These are phyloP conservation scores for Oryza meridionalis DNA, from an alignment of 176 grass and related monocot genomes.

Conservation along the genomic window DNA sequence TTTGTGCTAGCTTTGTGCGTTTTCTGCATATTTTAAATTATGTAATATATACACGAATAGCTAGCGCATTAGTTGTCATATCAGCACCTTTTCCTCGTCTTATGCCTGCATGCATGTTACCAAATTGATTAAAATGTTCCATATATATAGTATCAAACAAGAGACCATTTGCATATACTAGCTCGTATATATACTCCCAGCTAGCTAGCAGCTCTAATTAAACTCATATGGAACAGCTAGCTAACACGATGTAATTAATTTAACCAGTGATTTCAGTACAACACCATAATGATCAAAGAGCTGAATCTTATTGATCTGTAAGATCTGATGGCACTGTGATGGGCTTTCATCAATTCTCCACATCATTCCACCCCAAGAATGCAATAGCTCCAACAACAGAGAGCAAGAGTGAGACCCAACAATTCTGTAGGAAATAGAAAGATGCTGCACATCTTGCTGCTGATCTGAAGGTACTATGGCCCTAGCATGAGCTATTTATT, in stretches of 20 bases:
- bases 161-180: neutral
- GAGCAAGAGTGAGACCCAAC: slow-evolving; percentile 12
- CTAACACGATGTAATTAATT: neutral
- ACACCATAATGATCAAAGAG: neutral
- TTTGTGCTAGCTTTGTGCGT: neutral
- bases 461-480: slow-evolving; percentile 10
- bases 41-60: neutral
- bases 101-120: slow-evolving; percentile 31
- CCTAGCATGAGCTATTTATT: slow-evolving; percentile 25
- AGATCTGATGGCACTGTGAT: slow-evolving; percentile 2
- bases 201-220: neutral
- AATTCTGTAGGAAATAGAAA: slow-evolving; percentile 22
- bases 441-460: slow-evolving; percentile 16
- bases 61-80: neutral
- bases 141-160: neutral
- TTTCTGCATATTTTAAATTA: neutral
- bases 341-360: slow-evolving; percentile 11
- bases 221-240: neutral
- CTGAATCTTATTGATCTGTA: neutral
- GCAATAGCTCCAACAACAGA: slow-evolving; percentile 4
- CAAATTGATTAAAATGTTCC: slow-evolving; percentile 7
- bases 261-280: slow-evolving; percentile 6
- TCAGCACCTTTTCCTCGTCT: slow-evolving; percentile 22
- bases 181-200: neutral
- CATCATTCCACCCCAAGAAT: slow-evolving; percentile 10